Evolutionary conservation across 108 stramenopile genomes (phyloP).

Genomic region (Conticribra weissflogii): DNA sequence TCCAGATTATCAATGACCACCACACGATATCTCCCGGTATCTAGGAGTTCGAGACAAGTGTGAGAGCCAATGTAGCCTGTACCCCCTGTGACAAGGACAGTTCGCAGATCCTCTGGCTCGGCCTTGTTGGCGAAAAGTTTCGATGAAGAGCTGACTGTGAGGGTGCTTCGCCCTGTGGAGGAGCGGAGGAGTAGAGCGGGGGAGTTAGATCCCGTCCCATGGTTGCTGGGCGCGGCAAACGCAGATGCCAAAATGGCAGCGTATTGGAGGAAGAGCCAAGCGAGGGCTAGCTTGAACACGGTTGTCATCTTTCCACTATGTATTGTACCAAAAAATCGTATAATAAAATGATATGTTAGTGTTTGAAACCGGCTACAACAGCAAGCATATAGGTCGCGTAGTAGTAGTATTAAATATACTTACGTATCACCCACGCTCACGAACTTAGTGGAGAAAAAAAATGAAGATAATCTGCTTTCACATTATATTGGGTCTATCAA

Average conservation of each 20-base stretch:
- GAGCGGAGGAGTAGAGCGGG: not conserved
- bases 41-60: constrained; percentile 94
- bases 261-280: constrained; percentile 16
- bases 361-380: too few relatives aligned
- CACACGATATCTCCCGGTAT: constrained; percentile 76
- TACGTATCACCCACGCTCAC: too few relatives aligned
- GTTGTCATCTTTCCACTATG: not conserved
- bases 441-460: too few relatives aligned
- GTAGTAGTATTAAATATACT: too few relatives aligned
- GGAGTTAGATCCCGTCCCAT: too few relatives aligned
- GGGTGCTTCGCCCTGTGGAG: not conserved
- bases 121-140: constrained; percentile 1
- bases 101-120: constrained; percentile 33
- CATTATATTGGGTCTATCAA: too few relatives aligned
- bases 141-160: not conserved
- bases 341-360: too few relatives aligned
- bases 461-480: too few relatives aligned
- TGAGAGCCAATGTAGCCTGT: constrained; percentile 99
- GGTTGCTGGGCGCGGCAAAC: constrained; percentile 11
- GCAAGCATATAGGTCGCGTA: too few relatives aligned
- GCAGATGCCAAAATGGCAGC: constrained; percentile 20
- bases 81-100: constrained; percentile 97
- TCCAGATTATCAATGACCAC: constrained; percentile 94
- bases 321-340: too few relatives aligned
- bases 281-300: constrained; percentile 3